A percentile compares a stretch with the other conserved stretches of the same genome.
Conservation (phyloP, 441 rosid species). For the Adansonia madagascariensis region DNA sequence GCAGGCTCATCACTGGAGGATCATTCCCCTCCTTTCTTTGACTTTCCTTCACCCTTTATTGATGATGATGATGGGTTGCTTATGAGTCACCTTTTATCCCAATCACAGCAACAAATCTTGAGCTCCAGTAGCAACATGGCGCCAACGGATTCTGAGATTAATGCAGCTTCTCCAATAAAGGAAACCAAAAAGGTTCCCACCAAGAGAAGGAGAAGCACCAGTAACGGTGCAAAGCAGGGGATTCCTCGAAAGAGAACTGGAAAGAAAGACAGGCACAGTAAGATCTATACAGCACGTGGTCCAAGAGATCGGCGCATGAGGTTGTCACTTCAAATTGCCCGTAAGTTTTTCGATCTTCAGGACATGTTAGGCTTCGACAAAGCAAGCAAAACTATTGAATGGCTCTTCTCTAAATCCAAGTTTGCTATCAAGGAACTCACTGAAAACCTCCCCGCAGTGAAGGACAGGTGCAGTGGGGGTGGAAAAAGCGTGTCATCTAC, state of each 20-base stretch:
- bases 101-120: constrained; percentile 31
- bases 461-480: constrained; percentile 28
- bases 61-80: constrained; percentile 42
- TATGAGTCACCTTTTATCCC: constrained; percentile 37
- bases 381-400: constrained; percentile 64
- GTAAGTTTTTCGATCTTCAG: constrained; percentile 62
- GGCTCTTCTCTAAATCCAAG: constrained; percentile 61
- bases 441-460: constrained; percentile 33
- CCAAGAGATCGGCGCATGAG: constrained; percentile 63
- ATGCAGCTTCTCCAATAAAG: constrained; percentile 27
- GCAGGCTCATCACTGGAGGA: constrained; percentile 29
- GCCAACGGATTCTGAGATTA: constrained; percentile 21
- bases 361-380: constrained; percentile 66
- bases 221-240: constrained; percentile 24
- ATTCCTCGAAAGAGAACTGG: constrained; percentile 40
- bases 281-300: constrained; percentile 65
- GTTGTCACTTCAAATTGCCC: constrained; percentile 58
- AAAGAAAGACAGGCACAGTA: constrained; percentile 56
- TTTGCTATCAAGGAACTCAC: constrained; percentile 47
- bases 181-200: constrained; percentile 23
- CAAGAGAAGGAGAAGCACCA: constrained; percentile 32
- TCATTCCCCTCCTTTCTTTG: constrained; percentile 30
- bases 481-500: constrained; percentile 32
- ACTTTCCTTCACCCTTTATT: constrained; percentile 40
- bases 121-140: constrained; percentile 12